Percentiles rank a stretch among this genome's conserved stretches.
Evolutionary conservation across 345 rosid species (phyloP).

Genomic region (Syzygium grande): DNA sequence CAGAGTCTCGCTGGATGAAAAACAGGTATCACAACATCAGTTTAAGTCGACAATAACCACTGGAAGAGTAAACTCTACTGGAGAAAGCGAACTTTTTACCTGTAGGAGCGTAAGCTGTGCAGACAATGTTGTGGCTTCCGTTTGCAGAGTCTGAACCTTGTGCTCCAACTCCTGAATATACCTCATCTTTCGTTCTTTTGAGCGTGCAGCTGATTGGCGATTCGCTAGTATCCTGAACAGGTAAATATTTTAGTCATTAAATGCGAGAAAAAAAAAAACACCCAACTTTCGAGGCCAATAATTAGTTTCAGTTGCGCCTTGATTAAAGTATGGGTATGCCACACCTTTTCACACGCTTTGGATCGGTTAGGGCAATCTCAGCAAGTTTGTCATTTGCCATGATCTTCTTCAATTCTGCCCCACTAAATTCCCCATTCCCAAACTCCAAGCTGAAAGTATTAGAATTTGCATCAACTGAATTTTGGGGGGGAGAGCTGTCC

Average conservation of each 20-base stretch:
- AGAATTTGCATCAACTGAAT: slow-evolving; percentile 57
- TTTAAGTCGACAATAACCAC: neutral
- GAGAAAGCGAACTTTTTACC: slow-evolving; percentile 21
- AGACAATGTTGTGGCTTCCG: slow-evolving; percentile 93
- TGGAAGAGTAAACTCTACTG: neutral
- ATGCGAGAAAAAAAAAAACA: neutral
- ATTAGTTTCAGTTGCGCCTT: neutral
- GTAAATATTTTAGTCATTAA: neutral
- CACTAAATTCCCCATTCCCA: slow-evolving; percentile 84
- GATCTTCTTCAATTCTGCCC: slow-evolving; percentile 80
- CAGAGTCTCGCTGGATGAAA: slow-evolving; percentile 70
- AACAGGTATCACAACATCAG: neutral
- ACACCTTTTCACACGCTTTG: slow-evolving; percentile 64
- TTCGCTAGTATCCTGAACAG: slow-evolving; percentile 72
- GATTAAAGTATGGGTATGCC: neutral
- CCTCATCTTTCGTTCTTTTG: slow-evolving; percentile 93
- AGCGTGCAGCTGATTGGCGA: slow-evolving; percentile 95
- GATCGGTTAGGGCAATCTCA: slow-evolving; percentile 78
- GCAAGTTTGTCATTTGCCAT: slow-evolving; percentile 93
- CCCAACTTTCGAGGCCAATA: neutral
- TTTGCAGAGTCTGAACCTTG: slow-evolving; percentile 95
- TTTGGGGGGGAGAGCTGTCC: slow-evolving; percentile 65
- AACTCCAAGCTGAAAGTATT: slow-evolving; percentile 71
- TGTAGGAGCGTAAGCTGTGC: slow-evolving; percentile 91
- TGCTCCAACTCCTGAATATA: slow-evolving; percentile 91